These are phyloP conservation scores for California macrophylla DNA, from an alignment of 441 rosid genomes.

Conservation along the genomic window DNA sequence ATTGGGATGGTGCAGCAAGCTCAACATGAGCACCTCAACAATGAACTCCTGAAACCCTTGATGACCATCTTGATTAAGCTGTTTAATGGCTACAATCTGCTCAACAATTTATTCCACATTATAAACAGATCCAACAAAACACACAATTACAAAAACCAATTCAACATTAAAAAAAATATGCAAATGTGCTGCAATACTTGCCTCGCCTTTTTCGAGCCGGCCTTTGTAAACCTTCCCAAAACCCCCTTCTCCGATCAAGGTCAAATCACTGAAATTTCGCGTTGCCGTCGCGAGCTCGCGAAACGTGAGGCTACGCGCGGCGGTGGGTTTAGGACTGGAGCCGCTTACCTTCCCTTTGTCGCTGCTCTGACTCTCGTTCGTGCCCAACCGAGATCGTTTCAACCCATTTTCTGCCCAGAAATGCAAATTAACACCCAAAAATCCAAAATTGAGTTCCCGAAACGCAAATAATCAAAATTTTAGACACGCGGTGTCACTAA, in stretches of 20 bases:
- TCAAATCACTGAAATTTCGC: slow-evolving; percentile 43
- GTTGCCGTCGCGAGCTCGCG: slow-evolving; percentile 49
- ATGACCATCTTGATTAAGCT: slow-evolving; percentile 69
- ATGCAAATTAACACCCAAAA: neutral
- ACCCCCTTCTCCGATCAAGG: slow-evolving; percentile 61
- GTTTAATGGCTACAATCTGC: slow-evolving; percentile 70
- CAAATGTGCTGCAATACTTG: neutral
- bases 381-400: neutral
- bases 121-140: neutral
- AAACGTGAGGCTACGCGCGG: slow-evolving; percentile 29
- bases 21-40: slow-evolving; percentile 61
- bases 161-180: neutral
- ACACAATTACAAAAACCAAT: neutral
- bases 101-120: neutral
- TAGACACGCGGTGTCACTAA: neutral
- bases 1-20: slow-evolving; percentile 71
- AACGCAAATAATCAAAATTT: neutral
- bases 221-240: slow-evolving; percentile 61
- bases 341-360: neutral
- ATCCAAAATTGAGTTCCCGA: neutral
- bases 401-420: neutral
- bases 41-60: slow-evolving; percentile 53
- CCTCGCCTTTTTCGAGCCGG: slow-evolving; percentile 43
- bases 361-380: no score
- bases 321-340: neutral